Base-by-base conservation (phyloP, 2,329 filamentous ascomycete genomes). In the Colletotrichum coccodes region DNA sequence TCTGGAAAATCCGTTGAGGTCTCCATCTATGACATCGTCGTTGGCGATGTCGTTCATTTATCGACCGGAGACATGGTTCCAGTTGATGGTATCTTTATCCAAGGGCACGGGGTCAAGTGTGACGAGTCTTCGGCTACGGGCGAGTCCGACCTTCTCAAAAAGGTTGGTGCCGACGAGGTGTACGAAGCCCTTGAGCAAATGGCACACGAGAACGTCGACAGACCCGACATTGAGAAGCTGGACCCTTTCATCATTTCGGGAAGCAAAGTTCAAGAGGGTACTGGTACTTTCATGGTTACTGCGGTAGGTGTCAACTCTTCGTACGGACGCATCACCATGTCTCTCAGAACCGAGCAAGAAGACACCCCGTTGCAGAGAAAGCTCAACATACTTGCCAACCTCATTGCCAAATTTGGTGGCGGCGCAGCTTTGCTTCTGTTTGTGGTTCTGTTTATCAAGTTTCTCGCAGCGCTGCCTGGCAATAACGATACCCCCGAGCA, bases 391-490 rank as follows among this genome's bases (percentile, higher is more conserved):
- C 79, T 88, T 26, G 85, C 86, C 28, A 81, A 86, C 60, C 67
- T 53, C 40, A 72, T 72, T 30, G 71, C 71, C 18, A 72, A 72
- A 46, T 44, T 68, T 9, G 67, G 86, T 18, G 89, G 91, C 72
- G 88, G 88, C 69, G 90, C 93, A 53, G 93, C 92, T 61, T 80
- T 93, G 18, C 79, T 95, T 11, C 84, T 95, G n/a, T 95, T 95
- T 75, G 82, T 94, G 57, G 91, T 94, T 7, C 83, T 94, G 8
- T 89, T 95, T 74, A 94, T 95, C 83, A 92, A 93, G 73, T 95
- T 94, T 76, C 79, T 92, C 26, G 91, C 87, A 34, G 79, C 85
- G 21, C 83, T 94, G 7, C 85, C 86, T 3, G 74, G 80, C 26
- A 89, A 87, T 72, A 58, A 74, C 28, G 78, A 72, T 0, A 79